A percentile compares a stretch with the other conserved stretches of the same genome.
These are phyloP conservation scores for Coemansia sp. DNA, from an alignment of 192 early-diverging fungal genomes.

Conservation along the genomic window DNA sequence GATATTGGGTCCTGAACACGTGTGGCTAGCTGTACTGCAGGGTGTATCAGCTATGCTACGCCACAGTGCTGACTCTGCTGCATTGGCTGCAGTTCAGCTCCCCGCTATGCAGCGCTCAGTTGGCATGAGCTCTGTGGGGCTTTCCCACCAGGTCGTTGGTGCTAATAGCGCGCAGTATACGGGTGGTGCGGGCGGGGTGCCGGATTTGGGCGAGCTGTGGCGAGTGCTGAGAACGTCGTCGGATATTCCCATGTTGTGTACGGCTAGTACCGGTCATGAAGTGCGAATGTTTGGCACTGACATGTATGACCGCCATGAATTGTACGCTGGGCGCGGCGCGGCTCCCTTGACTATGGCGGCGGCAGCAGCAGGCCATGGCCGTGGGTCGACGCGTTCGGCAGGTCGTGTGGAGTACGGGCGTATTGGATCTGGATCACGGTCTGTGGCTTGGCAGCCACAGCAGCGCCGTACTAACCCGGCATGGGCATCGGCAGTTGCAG, in stretches of 20 bases:
- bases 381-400: neutral
- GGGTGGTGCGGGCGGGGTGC: neutral
- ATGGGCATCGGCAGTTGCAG: conserved; percentile 27
- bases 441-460: conserved; percentile 34
- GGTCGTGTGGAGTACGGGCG: conserved; percentile 24
- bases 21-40: conserved; percentile 49
- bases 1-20: conserved; percentile 41
- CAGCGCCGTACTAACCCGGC: conserved; percentile 40
- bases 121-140: neutral
- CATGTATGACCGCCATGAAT: conserved; percentile 32
- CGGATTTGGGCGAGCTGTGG: conserved; percentile 32
- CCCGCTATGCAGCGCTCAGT: neutral
- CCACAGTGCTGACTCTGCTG: neutral
- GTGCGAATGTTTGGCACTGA: conserved; percentile 38
- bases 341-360: conserved; percentile 51
- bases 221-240: conserved; percentile 33
- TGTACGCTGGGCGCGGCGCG: conserved; percentile 36
- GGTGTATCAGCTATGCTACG: conserved; percentile 32
- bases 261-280: conserved; percentile 24
- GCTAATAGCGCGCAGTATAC: neutral
- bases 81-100: neutral
- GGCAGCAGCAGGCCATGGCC: conserved; percentile 20
- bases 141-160: neutral
- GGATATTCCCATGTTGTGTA: conserved; percentile 13
- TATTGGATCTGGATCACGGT: conserved; percentile 15